These are phyloP conservation scores for Paramyrothecium roridum DNA, from an alignment of 2,329 filamentous ascomycete species.

Conservation along the genomic window DNA sequence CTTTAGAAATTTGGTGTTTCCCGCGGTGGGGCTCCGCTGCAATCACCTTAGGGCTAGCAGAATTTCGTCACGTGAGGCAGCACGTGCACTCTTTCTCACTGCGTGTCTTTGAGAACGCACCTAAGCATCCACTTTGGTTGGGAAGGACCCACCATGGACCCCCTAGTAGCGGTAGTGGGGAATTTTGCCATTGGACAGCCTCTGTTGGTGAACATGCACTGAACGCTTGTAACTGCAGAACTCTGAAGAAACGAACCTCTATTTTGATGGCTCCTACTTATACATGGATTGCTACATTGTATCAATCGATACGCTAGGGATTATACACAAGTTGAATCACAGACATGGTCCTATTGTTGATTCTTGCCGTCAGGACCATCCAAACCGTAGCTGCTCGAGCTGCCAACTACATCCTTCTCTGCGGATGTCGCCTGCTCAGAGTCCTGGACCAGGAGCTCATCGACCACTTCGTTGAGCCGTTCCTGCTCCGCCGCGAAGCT, in stretches of 20 bases:
- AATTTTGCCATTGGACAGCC: no score
- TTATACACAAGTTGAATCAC: not conserved
- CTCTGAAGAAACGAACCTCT: not conserved
- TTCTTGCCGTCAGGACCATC: slow-evolving; percentile 1
- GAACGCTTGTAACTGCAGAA: not conserved
- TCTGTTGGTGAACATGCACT: no score
- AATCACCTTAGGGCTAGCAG: slow-evolving; percentile 23
- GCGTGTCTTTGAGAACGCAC: no score
- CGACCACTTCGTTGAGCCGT: slow-evolving; percentile 18
- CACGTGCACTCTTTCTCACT: slow-evolving; percentile 18
- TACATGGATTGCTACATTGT: slow-evolving; percentile 25
- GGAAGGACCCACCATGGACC: no score
- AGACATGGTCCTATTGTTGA: not conserved
- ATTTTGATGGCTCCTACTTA: slow-evolving; percentile 19
- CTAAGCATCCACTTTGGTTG: no score
- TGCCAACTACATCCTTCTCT: slow-evolving; percentile 52
- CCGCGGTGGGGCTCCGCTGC: slow-evolving; percentile 13
- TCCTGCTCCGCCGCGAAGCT: slow-evolving; percentile 10
- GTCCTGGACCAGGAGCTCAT: slow-evolving; percentile 21
- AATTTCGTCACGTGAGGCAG: slow-evolving; percentile 11
- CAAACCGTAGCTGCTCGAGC: slow-evolving; percentile 35
- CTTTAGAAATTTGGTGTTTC: slow-evolving; percentile 24
- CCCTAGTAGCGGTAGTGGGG: no score
- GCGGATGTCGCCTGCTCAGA: slow-evolving; percentile 27
- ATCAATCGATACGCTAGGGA: slow-evolving; percentile 18